Evolutionary conservation across 2,329 filamentous ascomycete genomes (phyloP).

Genomic region (Pseudocercospora musae): DNA sequence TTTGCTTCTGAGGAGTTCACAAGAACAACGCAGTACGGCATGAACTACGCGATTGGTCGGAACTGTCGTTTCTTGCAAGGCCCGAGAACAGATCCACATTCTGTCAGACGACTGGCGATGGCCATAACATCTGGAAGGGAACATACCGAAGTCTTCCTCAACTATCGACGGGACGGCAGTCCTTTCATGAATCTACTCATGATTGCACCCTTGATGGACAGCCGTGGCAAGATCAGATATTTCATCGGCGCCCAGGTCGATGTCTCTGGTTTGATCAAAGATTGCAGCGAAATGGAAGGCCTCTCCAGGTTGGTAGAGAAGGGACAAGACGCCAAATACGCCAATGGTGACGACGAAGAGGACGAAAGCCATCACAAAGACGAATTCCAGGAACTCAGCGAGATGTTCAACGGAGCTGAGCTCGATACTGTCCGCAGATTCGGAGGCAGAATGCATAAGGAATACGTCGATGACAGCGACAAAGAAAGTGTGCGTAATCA

Average conservation of each 20-base stretch:
- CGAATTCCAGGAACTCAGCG: slow-evolving; percentile 63
- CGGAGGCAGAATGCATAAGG: slow-evolving; percentile 63
- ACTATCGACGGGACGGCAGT: slow-evolving; percentile 71
- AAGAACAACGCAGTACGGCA: slow-evolving; percentile 70
- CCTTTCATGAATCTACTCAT: slow-evolving; percentile 76
- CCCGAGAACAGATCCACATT: slow-evolving; percentile 64
- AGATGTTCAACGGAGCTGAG: slow-evolving; percentile 68
- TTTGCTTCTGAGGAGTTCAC: slow-evolving; percentile 77
- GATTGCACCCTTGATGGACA: slow-evolving; percentile 69
- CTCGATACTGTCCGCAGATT: slow-evolving; percentile 60
- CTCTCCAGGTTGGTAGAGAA: slow-evolving; percentile 42
- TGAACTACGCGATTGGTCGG: slow-evolving; percentile 68
- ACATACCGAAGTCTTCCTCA: slow-evolving; percentile 70
- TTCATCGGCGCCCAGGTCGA: slow-evolving; percentile 72
- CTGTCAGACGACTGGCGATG: slow-evolving; percentile 60
- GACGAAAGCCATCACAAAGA: slow-evolving; percentile 49
- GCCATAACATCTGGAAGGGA: slow-evolving; percentile 63
- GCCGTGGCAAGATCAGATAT: slow-evolving; percentile 63
- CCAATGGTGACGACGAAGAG: slow-evolving; percentile 33
- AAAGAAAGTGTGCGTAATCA: slow-evolving; percentile 38
- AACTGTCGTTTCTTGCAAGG: slow-evolving; percentile 79
- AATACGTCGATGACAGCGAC: slow-evolving; percentile 50
- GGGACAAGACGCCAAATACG: slow-evolving; percentile 32
- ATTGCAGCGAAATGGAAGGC: slow-evolving; percentile 63
- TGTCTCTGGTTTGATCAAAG: slow-evolving; percentile 64